Evolutionary conservation across 2,329 filamentous ascomycete genomes (phyloP).

Genomic region (Neofusicoccum sp.): DNA sequence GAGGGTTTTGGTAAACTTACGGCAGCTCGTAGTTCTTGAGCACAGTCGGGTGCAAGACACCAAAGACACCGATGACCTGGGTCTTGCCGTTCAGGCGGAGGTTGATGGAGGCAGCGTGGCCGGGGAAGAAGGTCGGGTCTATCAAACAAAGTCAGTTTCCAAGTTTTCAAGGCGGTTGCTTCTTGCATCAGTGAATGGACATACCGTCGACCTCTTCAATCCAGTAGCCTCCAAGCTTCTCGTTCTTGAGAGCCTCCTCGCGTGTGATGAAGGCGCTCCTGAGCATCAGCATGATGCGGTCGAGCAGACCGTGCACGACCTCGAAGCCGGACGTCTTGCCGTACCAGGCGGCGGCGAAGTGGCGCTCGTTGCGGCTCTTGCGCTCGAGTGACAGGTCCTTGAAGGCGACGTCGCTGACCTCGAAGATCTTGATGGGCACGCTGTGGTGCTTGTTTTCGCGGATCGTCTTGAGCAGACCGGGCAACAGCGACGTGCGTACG

Average conservation of each 20-base stretch:
- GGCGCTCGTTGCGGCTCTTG: conserved; percentile 86
- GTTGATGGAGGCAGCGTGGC: conserved; percentile 83
- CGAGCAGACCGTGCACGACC: conserved; percentile 88
- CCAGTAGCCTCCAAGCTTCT: conserved; percentile 75
- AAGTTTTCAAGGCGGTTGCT: neutral
- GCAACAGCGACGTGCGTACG: conserved; percentile 80
- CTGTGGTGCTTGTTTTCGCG: conserved; percentile 87
- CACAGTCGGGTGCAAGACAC: conserved; percentile 89
- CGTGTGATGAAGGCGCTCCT: conserved; percentile 74
- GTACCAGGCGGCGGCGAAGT: conserved; percentile 95
- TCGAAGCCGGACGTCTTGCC: conserved; percentile 95
- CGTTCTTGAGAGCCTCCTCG: conserved; percentile 62
- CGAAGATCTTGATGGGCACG: conserved; percentile 88
- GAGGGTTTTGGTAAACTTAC: conserved; percentile 44
- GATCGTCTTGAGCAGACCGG: conserved; percentile 88
- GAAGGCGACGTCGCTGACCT: conserved; percentile 86
- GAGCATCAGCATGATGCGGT: conserved; percentile 90
- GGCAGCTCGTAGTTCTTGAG: conserved; percentile 90
- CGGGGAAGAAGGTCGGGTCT: conserved; percentile 87
- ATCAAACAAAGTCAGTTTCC: neutral
- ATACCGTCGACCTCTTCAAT: conserved; percentile 83
- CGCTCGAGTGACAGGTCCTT: conserved; percentile 81
- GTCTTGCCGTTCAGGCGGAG: conserved; percentile 72
- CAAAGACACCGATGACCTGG: conserved; percentile 80
- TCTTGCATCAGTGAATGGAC: conserved; percentile 24